Base-by-base conservation (phyloP, 495 filamentous ascomycete genomes). In the Trichoderma orchidacearum region DNA sequence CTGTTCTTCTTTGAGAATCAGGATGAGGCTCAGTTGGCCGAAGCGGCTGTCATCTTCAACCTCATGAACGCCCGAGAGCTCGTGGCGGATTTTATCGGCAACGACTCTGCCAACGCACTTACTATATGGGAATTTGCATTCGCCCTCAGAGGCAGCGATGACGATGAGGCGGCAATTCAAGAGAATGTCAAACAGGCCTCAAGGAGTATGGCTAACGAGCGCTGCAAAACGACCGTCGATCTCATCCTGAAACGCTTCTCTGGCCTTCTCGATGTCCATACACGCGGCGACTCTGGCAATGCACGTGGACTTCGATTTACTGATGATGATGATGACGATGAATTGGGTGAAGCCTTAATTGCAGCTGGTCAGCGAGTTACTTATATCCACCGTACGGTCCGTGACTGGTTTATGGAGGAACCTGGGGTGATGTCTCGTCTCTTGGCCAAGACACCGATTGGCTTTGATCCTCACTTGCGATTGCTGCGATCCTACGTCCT, bases 401-500 rank as follows among this genome's bases (percentile, higher is more conserved):
- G 59, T 17, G 59, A 61, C 56, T 61, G 50, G 30, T 36, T 61
- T 13, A 58, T 61, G 55, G 23, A 53, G 12, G 30, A n/a, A 5
- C 17, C n/a, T 30, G 51, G 35, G 2, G 55, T 56, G n/a, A 59
- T 36, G 45, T 18, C 6, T 25, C 56, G 55, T 41, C 48, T 58
- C 5, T 17, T 41, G 2, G 56, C 17, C 7, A 25, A 50, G 27
- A 54, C 30, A 17, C 51, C 41, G 17, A 15, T 23, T 1, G 35
- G 25, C 6, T 64, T 64, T 51, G 62, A 64, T 50, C 58, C 61
- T 8, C 58, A 62, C 21, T 17, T 60, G 29, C 54, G 57, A 5
- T 58, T 60, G 11, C 31, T 64, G 7, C 35, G 53, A 29, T 60
- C 61, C 0, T 60, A 62, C 31, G 38, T 64, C 32, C 21, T 62